phyloP scores from a whole-genome alignment of 2,329 filamentous ascomycete species.

The Lasiodiplodia theobromae region DNA sequence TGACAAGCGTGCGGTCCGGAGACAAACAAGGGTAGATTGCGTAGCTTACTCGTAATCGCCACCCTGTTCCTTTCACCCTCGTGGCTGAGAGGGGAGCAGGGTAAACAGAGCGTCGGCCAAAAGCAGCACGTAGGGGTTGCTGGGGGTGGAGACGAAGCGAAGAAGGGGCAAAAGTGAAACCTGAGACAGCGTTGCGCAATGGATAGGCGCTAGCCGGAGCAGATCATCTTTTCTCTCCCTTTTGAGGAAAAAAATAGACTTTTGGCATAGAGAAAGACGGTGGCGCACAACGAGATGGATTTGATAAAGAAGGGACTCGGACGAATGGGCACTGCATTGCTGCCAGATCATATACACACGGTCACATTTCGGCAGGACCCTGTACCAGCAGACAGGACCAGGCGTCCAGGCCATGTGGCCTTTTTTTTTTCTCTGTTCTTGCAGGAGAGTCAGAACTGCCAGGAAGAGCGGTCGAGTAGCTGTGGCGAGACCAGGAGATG shows the following conservation, averaged over 20 bases:
- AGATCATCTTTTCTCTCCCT: constrained; percentile 3
- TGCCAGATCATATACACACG: constrained; percentile 3
- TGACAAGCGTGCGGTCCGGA: not conserved
- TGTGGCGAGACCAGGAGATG: constrained; percentile 12
- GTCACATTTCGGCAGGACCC: constrained; percentile 8
- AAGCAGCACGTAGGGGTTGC: constrained; percentile 6
- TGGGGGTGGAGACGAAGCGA: constrained; percentile 11
- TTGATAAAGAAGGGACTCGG: not conserved
- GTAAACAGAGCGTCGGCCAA: constrained; percentile 18
- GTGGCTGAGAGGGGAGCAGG: constrained; percentile 19
- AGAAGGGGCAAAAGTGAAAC: constrained; percentile 10
- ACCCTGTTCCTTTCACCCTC: not conserved
- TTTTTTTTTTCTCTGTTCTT: constrained; percentile 2
- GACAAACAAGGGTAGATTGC: constrained; percentile 8
- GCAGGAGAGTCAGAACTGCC: not conserved
- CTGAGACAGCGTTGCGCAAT: constrained; percentile 23
- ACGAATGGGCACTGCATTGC: constrained; percentile 2
- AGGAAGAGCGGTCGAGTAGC: not conserved
- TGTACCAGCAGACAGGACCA: constrained; percentile 8
- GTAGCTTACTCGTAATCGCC: constrained; percentile 1
- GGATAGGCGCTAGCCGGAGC: constrained; percentile 12
- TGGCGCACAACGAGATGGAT: not conserved
- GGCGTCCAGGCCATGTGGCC: constrained; percentile 21
- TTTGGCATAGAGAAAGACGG: not conserved
- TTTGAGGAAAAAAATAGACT: not conserved